phyloP scores from a whole-genome alignment of 495 filamentous ascomycete species.

The Alectoria sarmentosa region DNA sequence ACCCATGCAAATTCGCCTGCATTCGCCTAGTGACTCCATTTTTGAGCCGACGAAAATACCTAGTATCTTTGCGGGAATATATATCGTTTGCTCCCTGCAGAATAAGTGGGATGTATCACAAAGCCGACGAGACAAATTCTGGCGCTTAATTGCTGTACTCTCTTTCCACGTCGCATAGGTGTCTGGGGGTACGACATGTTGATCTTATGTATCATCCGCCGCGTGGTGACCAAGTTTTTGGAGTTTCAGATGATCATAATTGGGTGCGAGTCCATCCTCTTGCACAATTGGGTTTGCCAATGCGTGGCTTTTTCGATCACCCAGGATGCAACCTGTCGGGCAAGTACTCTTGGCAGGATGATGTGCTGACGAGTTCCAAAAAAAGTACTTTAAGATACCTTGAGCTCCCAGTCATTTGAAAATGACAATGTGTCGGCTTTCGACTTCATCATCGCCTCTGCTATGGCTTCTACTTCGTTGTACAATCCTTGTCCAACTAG shows the following conservation, averaged over 20 bases:
- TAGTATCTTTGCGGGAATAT: background rate
- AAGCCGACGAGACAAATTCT: background rate
- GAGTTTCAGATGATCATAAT: background rate
- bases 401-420: background rate
- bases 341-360: background rate
- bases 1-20: background rate
- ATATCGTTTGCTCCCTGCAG: background rate
- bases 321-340: background rate
- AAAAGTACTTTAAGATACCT: background rate
- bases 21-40: background rate
- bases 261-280: background rate
- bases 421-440: background rate
- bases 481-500: background rate
- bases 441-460: background rate
- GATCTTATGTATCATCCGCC: background rate
- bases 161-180: background rate
- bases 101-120: background rate
- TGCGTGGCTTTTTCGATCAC: background rate
- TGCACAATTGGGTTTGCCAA: background rate
- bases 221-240: background rate
- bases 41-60: background rate
- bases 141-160: background rate
- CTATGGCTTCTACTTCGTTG: background rate
- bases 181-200: background rate
- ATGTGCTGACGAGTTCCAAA: background rate